Conservation (phyloP, 2,329 filamentous ascomycete species). For the Arthrobotrys sinensis region DNA sequence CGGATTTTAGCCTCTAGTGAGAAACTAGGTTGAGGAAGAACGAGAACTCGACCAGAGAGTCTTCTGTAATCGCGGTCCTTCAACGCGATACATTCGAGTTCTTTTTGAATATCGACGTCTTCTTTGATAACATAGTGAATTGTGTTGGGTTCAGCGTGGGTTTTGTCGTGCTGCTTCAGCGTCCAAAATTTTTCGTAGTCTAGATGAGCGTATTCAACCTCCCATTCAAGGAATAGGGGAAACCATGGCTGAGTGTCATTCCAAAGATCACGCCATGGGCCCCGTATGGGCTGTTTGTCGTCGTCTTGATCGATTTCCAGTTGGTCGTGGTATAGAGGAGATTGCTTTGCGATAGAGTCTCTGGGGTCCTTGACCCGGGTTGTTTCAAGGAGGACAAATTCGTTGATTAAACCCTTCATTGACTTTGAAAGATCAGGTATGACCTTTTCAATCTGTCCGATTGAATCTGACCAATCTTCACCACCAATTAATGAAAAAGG, state of each 20-base stretch:
- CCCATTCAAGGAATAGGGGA: conserved; percentile 70
- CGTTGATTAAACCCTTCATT: conserved; percentile 31
- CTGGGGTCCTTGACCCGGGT: background rate
- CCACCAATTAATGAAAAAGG: conserved; percentile 1
- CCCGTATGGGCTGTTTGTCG: background rate
- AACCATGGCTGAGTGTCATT: conserved; percentile 67
- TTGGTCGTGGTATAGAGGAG: conserved; percentile 14
- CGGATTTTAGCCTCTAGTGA: conserved; percentile 65
- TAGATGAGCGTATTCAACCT: conserved; percentile 68
- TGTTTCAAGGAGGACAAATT: conserved; percentile 34
- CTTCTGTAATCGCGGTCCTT: conserved; percentile 62
- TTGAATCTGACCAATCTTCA: conserved; percentile 16
- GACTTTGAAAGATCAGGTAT: conserved; percentile 12
- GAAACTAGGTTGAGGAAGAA: conserved; percentile 68
- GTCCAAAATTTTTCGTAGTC: conserved; percentile 65
- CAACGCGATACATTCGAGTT: conserved; percentile 19
- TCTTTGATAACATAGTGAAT: conserved; percentile 41
- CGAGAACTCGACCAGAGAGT: conserved; percentile 67
- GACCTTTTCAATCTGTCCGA: background rate
- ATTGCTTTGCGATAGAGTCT: conserved; percentile 1
- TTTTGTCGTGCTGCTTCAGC: conserved; percentile 50
- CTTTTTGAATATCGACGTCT: conserved; percentile 21
- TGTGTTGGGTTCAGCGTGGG: conserved; percentile 7
- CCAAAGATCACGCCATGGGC: conserved; percentile 66
- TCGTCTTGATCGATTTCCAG: background rate